Conservation (phyloP, 108 stramenopile genomes). For the Phaeodactylum tricornutum region DNA sequence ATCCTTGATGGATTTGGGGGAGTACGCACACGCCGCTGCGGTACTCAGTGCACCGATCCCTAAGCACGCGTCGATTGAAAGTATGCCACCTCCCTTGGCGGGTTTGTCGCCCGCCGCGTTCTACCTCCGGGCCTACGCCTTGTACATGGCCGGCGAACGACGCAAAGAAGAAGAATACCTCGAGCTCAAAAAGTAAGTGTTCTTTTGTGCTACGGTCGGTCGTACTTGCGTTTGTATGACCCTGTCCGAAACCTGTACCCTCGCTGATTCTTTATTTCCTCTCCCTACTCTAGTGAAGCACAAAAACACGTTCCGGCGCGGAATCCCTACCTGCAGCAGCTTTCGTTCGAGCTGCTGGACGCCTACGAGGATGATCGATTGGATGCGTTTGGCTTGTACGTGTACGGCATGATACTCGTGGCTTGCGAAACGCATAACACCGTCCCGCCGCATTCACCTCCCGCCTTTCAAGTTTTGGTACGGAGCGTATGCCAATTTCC, state of each 20-base stretch:
- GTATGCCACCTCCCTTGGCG: conserved; percentile 31
- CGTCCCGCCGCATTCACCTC: conserved; percentile 1
- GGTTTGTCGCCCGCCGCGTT: conserved; percentile 43
- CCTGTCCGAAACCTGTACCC: no score
- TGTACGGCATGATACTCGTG: conserved; percentile 73
- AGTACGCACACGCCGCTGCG: conserved; percentile 66
- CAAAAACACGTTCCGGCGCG: conserved; percentile 15
- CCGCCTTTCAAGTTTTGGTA: conserved; percentile 55
- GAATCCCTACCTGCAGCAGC: conserved; percentile 48
- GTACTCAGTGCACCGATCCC: conserved; percentile 13
- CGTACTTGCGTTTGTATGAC: not conserved
- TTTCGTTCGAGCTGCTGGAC: conserved; percentile 62
- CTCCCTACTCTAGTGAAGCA: conserved; percentile 10
- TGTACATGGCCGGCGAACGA: conserved; percentile 92
- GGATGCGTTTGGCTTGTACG: conserved; percentile 89
- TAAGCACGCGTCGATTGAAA: conserved; percentile 5
- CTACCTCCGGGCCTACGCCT: conserved; percentile 77
- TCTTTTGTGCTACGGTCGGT: not conserved
- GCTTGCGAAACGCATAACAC: conserved; percentile 14
- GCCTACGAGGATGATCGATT: conserved; percentile 27
- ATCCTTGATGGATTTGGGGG: conserved; percentile 62
- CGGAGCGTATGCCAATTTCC: conserved; percentile 73
- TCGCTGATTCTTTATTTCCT: no score
- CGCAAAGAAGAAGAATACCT: conserved; percentile 68
- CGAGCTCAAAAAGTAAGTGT: conserved; percentile 39